Base-by-base conservation (phyloP, 129 eudicot genomes). In the Daucus carota region DNA sequence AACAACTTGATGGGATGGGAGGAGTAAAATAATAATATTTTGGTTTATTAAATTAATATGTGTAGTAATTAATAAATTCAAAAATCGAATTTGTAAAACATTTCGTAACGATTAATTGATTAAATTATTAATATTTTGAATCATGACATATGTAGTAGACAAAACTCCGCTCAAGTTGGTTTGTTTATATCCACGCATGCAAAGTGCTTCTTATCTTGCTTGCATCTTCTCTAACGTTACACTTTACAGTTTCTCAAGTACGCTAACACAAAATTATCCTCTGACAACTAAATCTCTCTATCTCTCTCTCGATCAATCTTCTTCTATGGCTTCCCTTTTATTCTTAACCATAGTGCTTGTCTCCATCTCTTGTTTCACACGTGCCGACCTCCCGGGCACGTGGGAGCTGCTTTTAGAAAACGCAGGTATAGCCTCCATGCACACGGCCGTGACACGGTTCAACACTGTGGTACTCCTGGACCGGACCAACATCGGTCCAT, bases 351-450 rank as follows among this genome's bases (percentile, higher is more conserved):
- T 9, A 8, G 1, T 54, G 1, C 63, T 54, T n/a, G 29, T 54
- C 63, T 8, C 13, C 0, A 10, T 72, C 48, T 8, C n/a, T 50
- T 47, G 79, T 57, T 29, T 60, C 60, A 26, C 89, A 79, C 82
- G 75, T 57, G 87, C 87, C 70, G 90, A 73, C 59, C 93, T 89
- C 70, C 91, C 87, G 10, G 93, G 97, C 81, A 82, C 88, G 33
- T 89, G 96, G 97, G 93, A 89, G 34, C 91, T 89, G 29, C 90
- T 92, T 0, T 82, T 92, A 41, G 76, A 81, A 18, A 79, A 92
- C 72, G 93, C 93, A 80, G 88, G 96, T 31, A 89, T 89, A 60
- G 91, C 97, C 46, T 89, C 97, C 75, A 92, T 92, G 97, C 97
- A 92, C 90, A 87, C 97, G 15, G 90, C 88, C 38, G 96, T 92